phyloP scores from a whole-genome alignment of 352 stramenopile species.

The Pythium sukuiense region DNA sequence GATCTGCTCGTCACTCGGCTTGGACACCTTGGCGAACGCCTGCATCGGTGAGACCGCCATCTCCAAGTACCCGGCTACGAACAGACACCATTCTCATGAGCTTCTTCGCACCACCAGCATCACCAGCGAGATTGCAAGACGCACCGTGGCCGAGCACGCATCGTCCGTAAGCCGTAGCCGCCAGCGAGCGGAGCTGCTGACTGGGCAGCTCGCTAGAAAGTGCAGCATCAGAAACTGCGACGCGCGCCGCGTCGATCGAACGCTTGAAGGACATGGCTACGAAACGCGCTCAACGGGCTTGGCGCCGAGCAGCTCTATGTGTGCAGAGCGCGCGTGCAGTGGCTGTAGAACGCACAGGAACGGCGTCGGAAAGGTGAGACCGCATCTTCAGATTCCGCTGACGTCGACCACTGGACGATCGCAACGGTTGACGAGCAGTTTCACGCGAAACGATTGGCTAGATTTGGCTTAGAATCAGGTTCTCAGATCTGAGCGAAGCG shows the following conservation, averaged over 20 bases:
- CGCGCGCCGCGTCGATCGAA: conserved; percentile 24
- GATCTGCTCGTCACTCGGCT: conserved; percentile 33
- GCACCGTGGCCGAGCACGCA: conserved; percentile 77
- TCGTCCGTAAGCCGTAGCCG: conserved; percentile 52
- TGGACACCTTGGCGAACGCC: conserved; percentile 36
- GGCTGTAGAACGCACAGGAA: conserved; percentile 8
- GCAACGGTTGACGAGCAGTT: conserved; percentile 28
- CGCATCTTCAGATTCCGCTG: conserved; percentile 9
- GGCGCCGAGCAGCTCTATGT: background rate
- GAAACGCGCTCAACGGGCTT: background rate
- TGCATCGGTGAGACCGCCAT: conserved; percentile 46
- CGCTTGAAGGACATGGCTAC: conserved; percentile 14
- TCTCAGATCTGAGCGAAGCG: conserved; percentile 25
- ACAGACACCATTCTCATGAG: background rate
- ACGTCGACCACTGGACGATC: conserved; percentile 12
- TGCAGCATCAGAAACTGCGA: background rate
- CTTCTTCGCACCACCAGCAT: background rate
- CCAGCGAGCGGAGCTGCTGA: conserved; percentile 27
- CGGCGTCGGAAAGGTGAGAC: background rate
- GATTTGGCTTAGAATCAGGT: conserved; percentile 6
- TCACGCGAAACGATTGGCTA: conserved; percentile 21
- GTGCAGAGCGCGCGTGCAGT: background rate
- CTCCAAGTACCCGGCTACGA: conserved; percentile 67
- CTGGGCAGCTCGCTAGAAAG: background rate
- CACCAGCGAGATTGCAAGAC: background rate